Evolutionary conservation across 345 rosid genomes (phyloP).

Genomic region (Gossypium sturtianum): DNA sequence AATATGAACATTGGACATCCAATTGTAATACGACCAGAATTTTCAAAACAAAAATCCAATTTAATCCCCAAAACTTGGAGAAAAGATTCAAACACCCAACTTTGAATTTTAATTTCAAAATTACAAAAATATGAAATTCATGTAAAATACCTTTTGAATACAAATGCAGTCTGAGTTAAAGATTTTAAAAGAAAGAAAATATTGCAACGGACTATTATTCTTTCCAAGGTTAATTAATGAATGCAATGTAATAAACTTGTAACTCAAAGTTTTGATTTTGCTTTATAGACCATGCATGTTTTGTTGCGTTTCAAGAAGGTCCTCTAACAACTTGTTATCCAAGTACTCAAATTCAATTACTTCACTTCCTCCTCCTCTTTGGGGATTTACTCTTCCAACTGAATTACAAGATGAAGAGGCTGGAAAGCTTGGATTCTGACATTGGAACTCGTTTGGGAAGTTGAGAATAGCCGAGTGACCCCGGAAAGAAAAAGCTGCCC

Average conservation of each 20-base stretch:
- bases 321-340: conserved; percentile 63
- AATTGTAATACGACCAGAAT: no score
- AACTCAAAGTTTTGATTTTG: not conserved
- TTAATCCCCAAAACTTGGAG: no score
- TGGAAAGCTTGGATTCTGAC: not conserved
- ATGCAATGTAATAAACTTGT: not conserved
- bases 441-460: conserved; percentile 55
- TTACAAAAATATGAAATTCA: no score
- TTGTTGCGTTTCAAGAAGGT: conserved; percentile 41
- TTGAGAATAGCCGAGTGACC: conserved; percentile 58
- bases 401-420: conserved; percentile 14
- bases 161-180: no score
- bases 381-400: not conserved
- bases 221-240: not conserved
- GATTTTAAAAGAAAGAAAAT: no score
- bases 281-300: conserved; percentile 1
- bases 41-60: no score
- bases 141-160: no score
- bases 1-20: no score
- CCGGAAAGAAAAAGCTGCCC: conserved; percentile 52
- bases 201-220: not conserved
- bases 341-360: conserved; percentile 76
- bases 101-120: no score
- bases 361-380: conserved; percentile 21
- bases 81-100: no score